These are phyloP conservation scores for Hortiboletus campestris DNA, from an alignment of 768 basidiomycete species.

Conservation along the genomic window DNA sequence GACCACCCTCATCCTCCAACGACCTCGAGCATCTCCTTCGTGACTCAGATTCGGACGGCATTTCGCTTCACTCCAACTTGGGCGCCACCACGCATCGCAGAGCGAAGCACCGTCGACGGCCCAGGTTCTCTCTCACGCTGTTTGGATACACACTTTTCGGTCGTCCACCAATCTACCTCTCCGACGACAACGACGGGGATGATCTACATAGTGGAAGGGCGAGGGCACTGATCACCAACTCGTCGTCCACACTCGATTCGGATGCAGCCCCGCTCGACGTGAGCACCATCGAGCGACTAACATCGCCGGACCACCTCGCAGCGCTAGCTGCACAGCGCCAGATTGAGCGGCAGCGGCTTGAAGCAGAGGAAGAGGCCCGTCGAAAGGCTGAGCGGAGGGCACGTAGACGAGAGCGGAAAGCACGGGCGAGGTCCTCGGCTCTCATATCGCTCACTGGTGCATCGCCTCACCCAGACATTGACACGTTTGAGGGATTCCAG, in stretches of 20 bases:
- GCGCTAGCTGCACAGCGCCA: constrained; percentile 29
- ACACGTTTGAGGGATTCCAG: constrained; percentile 66
- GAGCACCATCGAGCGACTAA: constrained; percentile 51
- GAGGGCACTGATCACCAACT: constrained; percentile 25
- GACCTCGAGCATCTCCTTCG: constrained; percentile 53
- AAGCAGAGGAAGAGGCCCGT: constrained; percentile 41
- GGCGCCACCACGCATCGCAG: constrained; percentile 33
- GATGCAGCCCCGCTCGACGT: constrained; percentile 68
- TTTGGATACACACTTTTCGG: constrained; percentile 73
- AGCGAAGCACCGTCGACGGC: constrained; percentile 34
- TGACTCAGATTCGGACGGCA: constrained; percentile 53
- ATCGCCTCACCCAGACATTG: constrained; percentile 18
- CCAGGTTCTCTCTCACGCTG: constrained; percentile 45
- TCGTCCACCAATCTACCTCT: constrained; percentile 56
- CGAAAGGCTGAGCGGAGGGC: constrained; percentile 49
- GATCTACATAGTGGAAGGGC: constrained; percentile 17
- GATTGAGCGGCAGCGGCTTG: constrained; percentile 25
- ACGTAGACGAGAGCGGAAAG: constrained; percentile 45
- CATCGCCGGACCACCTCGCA: constrained; percentile 39
- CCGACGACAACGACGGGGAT: constrained; percentile 50
- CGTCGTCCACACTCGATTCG: constrained; percentile 57
- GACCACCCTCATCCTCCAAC: constrained; percentile 21
- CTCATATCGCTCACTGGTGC: constrained; percentile 35
- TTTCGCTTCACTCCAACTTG: constrained; percentile 67
- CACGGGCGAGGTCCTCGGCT: constrained; percentile 35